Percentiles rank a stretch among this genome's conserved stretches.
These are phyloP conservation scores for Geotrichum carabidarum DNA, from an alignment of 1,139 yeast genomes.

Conservation along the genomic window DNA sequence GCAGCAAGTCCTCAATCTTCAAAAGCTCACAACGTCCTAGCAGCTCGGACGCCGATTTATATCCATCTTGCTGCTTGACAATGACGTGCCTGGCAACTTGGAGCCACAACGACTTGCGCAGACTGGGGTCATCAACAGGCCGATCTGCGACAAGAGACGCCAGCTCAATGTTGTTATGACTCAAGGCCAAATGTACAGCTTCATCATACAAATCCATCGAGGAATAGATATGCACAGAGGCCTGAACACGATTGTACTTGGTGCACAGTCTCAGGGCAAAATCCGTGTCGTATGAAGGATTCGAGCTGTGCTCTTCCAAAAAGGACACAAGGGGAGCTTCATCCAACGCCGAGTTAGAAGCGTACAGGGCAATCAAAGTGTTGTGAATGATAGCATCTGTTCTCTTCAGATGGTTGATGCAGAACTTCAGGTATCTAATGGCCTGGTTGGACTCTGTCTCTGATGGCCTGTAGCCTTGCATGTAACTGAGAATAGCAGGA, in stretches of 20 bases:
- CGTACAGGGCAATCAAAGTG: slow-evolving; percentile 64
- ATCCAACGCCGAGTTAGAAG: slow-evolving; percentile 48
- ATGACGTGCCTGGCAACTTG: slow-evolving; percentile 61
- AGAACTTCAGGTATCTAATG: slow-evolving; percentile 55
- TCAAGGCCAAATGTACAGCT: slow-evolving; percentile 71
- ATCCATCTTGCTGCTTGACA: slow-evolving; percentile 22
- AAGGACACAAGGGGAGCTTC: slow-evolving; percentile 47
- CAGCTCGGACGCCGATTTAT: slow-evolving; percentile 40
- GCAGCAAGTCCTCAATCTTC: slow-evolving; percentile 74
- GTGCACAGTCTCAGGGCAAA: slow-evolving; percentile 72
- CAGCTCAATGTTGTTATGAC: slow-evolving; percentile 54
- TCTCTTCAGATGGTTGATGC: slow-evolving; percentile 50
- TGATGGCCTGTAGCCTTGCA: slow-evolving; percentile 31
- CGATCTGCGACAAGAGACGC: slow-evolving; percentile 57
- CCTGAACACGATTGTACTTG: slow-evolving; percentile 50
- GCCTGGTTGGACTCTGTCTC: slow-evolving; percentile 53
- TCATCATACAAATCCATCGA: slow-evolving; percentile 67
- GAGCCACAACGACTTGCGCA: slow-evolving; percentile 71
- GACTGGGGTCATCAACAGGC: slow-evolving; percentile 43
- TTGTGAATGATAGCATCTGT: slow-evolving; percentile 58
- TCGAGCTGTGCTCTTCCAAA: slow-evolving; percentile 38
- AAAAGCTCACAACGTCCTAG: slow-evolving; percentile 53
- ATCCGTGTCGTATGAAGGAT: slow-evolving; percentile 55
- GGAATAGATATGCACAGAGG: slow-evolving; percentile 69
- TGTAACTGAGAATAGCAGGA: slow-evolving; percentile 68